These are phyloP conservation scores for Psilocybe azurescens DNA, from an alignment of 768 basidiomycete species.

Conservation along the genomic window DNA sequence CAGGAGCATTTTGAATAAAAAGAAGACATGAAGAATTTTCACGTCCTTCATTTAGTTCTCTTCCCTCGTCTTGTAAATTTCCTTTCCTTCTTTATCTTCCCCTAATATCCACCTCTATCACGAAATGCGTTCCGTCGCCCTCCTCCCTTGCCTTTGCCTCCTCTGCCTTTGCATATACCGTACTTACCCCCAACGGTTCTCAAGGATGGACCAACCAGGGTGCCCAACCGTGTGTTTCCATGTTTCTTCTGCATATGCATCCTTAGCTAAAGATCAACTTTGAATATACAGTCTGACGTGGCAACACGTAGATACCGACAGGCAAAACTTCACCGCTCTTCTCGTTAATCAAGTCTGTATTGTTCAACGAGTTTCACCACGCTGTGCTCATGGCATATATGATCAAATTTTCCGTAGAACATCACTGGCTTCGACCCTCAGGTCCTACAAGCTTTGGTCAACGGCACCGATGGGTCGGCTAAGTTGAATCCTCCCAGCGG, in stretches of 20 bases:
- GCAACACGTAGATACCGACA: constrained; percentile 70
- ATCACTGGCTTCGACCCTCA: constrained; percentile 40
- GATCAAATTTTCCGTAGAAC: constrained; percentile 33
- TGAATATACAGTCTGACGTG: constrained; percentile 54
- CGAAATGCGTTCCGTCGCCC: constrained; percentile 48
- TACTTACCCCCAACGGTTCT: constrained; percentile 53
- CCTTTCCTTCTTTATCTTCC: constrained; percentile 18
- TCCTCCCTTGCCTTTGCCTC: constrained; percentile 52
- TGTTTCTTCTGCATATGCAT: background rate
- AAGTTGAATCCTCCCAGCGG: constrained; percentile 58
- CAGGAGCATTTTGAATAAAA: background rate
- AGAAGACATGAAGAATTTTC: background rate
- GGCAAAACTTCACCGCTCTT: constrained; percentile 68
- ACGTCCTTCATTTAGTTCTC: constrained; percentile 9
- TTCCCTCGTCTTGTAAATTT: constrained; percentile 17
- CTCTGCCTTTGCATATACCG: constrained; percentile 65
- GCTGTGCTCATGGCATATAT: constrained; percentile 1
- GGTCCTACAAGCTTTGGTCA: constrained; percentile 60
- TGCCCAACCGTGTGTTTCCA: constrained; percentile 44
- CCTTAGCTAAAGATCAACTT: background rate
- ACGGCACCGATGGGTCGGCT: constrained; percentile 46
- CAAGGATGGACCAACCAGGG: constrained; percentile 65
- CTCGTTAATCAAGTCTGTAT: constrained; percentile 64
- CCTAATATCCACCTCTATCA: constrained; percentile 20
- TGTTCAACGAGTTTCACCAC: background rate